These are phyloP conservation scores for Pisolithus orientalis DNA, from an alignment of 768 basidiomycete species.

Conservation along the genomic window DNA sequence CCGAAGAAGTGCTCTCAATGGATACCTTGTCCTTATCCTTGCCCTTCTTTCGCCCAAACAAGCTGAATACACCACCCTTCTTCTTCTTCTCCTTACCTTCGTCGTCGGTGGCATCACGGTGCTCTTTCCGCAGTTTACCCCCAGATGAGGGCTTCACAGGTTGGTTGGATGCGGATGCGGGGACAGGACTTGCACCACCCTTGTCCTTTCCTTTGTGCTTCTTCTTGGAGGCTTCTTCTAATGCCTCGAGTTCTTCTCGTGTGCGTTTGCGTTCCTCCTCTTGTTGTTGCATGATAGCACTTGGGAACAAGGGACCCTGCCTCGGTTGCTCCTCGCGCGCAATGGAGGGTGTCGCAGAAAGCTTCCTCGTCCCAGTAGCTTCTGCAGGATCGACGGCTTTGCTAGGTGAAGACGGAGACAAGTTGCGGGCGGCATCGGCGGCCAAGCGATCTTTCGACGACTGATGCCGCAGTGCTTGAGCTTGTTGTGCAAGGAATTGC, in stretches of 20 bases:
- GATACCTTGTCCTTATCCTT: slow-evolving; percentile 54
- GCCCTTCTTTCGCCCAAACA: slow-evolving; percentile 69
- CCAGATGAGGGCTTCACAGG: slow-evolving; percentile 9
- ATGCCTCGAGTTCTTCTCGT: slow-evolving; percentile 42
- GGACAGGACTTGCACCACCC: slow-evolving; percentile 22
- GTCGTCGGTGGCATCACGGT: slow-evolving; percentile 33
- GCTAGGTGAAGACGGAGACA: slow-evolving; percentile 24
- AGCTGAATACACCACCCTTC: slow-evolving; percentile 65
- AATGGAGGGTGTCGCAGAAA: slow-evolving; percentile 74
- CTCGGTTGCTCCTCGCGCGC: slow-evolving; percentile 47
- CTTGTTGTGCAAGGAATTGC: slow-evolving; percentile 13
- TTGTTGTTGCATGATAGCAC: slow-evolving; percentile 38
- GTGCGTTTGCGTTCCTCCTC: slow-evolving; percentile 50
- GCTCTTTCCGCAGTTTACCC: slow-evolving; percentile 42
- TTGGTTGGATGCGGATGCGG: slow-evolving; percentile 24
- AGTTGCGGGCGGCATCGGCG: slow-evolving; percentile 17
- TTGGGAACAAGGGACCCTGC: slow-evolving; percentile 30
- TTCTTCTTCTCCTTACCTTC: slow-evolving; percentile 53
- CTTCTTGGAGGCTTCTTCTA: slow-evolving; percentile 41
- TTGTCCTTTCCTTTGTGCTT: slow-evolving; percentile 47
- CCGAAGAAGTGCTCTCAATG: slow-evolving; percentile 47
- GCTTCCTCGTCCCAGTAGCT: slow-evolving; percentile 65
- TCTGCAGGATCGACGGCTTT: slow-evolving; percentile 59
- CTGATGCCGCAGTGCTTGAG: slow-evolving; percentile 32
- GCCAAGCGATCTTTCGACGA: slow-evolving; percentile 45